Conservation (phyloP, 2,329 filamentous ascomycete genomes). For the Neoarthrinium moseri region DNA sequence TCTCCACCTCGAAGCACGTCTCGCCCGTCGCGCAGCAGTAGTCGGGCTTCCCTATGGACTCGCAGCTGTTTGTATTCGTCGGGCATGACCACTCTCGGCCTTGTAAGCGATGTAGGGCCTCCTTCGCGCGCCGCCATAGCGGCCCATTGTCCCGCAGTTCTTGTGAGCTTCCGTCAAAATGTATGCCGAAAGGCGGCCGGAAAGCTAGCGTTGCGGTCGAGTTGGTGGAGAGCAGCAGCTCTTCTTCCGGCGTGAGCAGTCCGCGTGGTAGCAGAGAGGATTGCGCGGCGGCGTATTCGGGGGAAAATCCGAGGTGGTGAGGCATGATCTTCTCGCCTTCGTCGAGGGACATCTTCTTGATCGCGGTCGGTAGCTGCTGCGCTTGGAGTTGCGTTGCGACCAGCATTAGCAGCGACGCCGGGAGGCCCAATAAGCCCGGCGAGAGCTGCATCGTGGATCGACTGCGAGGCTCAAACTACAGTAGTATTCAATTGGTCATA, state of each 20-base stretch:
- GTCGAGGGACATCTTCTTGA: conserved; percentile 72
- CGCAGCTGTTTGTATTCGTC: conserved; percentile 62
- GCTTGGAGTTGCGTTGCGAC: conserved; percentile 37
- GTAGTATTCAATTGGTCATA: too few species aligned
- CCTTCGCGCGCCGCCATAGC: conserved; percentile 42
- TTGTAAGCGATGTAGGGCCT: conserved; percentile 46
- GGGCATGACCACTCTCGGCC: conserved; percentile 67
- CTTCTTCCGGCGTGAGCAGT: conserved; percentile 23
- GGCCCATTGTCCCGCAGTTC: conserved; percentile 19
- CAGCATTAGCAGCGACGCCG: conserved; percentile 45
- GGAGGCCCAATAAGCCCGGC: conserved; percentile 34
- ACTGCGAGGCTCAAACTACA: too few species aligned
- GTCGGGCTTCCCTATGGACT: conserved; percentile 62
- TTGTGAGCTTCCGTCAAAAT: conserved; percentile 29
- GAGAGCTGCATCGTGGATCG: conserved; percentile 39
- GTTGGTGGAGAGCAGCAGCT: conserved; percentile 26
- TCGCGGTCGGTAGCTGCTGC: conserved; percentile 51
- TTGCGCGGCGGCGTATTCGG: conserved; percentile 23
- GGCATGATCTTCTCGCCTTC: conserved; percentile 72
- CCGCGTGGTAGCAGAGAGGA: conserved; percentile 28
- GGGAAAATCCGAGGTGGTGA: conserved; percentile 58
- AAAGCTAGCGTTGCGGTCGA: conserved; percentile 35
- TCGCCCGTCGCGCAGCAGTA: conserved; percentile 71
- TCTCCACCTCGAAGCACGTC: conserved; percentile 63
- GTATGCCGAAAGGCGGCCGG: conserved; percentile 51